Evolutionary conservation across 1,284 basidiomycete species (phyloP).

Genomic region (Leccinum fallax): DNA sequence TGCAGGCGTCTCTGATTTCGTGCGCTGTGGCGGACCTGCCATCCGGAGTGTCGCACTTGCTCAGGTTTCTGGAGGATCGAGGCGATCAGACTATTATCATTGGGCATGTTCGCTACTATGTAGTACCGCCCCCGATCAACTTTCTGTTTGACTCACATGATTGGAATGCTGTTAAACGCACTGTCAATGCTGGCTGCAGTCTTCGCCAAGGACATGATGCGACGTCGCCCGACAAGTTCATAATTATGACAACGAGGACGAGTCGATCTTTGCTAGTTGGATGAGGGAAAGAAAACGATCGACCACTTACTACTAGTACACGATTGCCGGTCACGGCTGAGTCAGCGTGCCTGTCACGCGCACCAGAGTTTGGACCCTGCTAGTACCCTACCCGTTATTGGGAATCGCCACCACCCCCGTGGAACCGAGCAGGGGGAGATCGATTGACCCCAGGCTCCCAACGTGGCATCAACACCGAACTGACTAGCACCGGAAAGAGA

Average conservation of each 20-base stretch:
- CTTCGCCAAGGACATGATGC: neutral
- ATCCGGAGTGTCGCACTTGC: slow-evolving; percentile 21
- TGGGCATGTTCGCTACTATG: neutral
- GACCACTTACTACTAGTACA: too few species aligned
- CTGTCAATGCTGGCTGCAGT: neutral
- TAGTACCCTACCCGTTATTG: too few species aligned
- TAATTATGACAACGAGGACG: neutral
- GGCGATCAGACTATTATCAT: neutral
- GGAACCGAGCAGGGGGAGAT: too few species aligned
- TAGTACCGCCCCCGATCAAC: neutral
- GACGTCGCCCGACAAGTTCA: neutral
- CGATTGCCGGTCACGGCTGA: too few species aligned
- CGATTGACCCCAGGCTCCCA: too few species aligned
- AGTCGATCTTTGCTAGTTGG: neutral
- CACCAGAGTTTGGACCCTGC: too few species aligned
- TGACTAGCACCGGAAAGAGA: too few species aligned
- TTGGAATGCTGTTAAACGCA: neutral
- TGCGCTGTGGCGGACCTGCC: slow-evolving; percentile 21
- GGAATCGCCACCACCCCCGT: too few species aligned
- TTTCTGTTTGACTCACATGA: neutral
- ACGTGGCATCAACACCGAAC: too few species aligned
- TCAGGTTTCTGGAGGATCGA: slow-evolving; percentile 22
- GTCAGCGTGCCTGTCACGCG: too few species aligned
- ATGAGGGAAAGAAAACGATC: neutral
- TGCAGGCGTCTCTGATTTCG: slow-evolving; percentile 35